Base-by-base conservation (phyloP, 164 flowering plant genomes). In the Cinnamomum chago region DNA sequence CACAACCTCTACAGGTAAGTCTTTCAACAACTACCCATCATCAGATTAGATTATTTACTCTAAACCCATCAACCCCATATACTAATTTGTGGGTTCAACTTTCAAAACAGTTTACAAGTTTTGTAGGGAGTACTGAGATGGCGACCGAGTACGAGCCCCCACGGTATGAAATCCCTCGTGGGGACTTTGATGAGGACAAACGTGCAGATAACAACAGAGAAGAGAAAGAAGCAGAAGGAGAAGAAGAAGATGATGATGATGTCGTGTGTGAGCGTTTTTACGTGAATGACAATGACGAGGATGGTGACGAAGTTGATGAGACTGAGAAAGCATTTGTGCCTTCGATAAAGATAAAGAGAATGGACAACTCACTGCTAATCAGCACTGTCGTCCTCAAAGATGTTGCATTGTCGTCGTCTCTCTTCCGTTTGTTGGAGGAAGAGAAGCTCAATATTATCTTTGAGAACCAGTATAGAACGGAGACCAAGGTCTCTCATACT, bases 401-500 rank as follows among this genome's bases (percentile, higher is more conserved):
- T 3, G 66, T 76, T 2, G 70, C 81, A 11, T 40, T 79, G 15
- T 68, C 78, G 17, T 79, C 81, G 20, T 50, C 58, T 33, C 78
- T 79, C 17, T 79, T 79, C 64, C 33, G 17, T 2, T 1, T 79
- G 17, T 58, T 79, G 2, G 81, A 79, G 52, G 76, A 79, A 69
- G 81, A 79, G 58, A 68, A 76, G 76, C 73, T 79, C 33, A 75
- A 79, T 65, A 75, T 79, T 2, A 70, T 70, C 30, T 75, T 5
- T 28, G 81, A 75, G 67, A 75, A 69, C 62, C 81, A 79, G 67
- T 76, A 75, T 40, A 75, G 81, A 69, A 79, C 76, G 4, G 71
- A 75, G 58, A 75, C 73, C 33, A 79, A 68, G 64, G 81, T 79
- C 1, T 35, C 70, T 67, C 76, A 79, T 27, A 79, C 73, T 28